A percentile compares a stretch with the other conserved stretches of the same genome.
Evolutionary conservation across 176 grass and related monocot genomes (phyloP).

Genomic region (Aegilops longissima): DNA sequence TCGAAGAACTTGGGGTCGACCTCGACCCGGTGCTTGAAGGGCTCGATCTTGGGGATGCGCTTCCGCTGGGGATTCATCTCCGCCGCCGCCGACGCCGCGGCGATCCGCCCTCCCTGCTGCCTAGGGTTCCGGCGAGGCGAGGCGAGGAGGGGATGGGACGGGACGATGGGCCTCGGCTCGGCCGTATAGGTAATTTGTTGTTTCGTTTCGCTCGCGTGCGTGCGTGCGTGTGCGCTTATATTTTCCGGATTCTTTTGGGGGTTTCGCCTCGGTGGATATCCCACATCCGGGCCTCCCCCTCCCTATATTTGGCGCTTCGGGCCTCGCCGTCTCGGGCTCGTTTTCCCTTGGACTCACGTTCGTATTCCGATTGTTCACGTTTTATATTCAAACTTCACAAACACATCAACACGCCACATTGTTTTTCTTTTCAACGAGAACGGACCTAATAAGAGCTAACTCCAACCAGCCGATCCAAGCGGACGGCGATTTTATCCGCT

Average conservation of each 20-base stretch:
- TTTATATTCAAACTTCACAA: too few species aligned
- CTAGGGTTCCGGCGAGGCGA: neutral
- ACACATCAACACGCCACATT: too few species aligned
- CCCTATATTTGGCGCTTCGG: neutral
- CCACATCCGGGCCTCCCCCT: too few species aligned
- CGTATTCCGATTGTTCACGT: neutral
- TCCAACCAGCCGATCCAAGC: too few species aligned
- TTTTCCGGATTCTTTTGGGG: too few species aligned
- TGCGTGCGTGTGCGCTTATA: too few species aligned
- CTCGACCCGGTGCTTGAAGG: conserved; percentile 82
- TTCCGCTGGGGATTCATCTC: conserved; percentile 50
- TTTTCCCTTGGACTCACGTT: neutral
- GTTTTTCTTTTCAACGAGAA: too few species aligned
- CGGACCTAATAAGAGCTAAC: too few species aligned
- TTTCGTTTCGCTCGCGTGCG: too few species aligned
- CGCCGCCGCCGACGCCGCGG: neutral
- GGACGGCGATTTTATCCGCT: too few species aligned
- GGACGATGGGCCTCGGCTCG: neutral
- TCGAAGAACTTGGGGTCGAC: conserved; percentile 91
- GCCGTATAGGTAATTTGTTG: neutral
- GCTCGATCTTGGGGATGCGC: conserved; percentile 61
- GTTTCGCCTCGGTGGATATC: too few species aligned
- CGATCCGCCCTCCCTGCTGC: neutral
- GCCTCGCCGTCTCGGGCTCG: neutral
- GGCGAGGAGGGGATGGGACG: neutral